Percentiles rank a stretch among this genome's conserved stretches.
Conservation (phyloP, 192 early-diverging fungal genomes). For the Chytriomyces confervae region DNA sequence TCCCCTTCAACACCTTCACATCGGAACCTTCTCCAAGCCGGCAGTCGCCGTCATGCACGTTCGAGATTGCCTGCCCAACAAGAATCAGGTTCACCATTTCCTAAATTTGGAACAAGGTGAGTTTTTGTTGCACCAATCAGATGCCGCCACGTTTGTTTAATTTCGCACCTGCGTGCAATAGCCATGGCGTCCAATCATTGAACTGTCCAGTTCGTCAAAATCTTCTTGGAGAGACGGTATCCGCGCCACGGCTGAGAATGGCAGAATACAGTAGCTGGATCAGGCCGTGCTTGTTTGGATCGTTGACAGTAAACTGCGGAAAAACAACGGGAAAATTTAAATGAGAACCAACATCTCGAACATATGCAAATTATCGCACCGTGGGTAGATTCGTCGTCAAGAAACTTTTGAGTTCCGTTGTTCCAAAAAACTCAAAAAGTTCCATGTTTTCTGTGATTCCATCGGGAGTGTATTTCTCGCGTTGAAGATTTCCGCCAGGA, state of each 20-base stretch:
- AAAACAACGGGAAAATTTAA: too few relatives aligned
- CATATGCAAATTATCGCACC: neutral
- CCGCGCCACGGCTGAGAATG: conserved; percentile 49
- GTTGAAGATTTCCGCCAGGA: conserved; percentile 12
- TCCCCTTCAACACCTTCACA: conserved; percentile 51
- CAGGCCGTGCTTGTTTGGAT: conserved; percentile 41
- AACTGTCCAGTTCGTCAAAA: conserved; percentile 51
- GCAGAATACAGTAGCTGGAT: conserved; percentile 57
- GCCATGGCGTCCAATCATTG: conserved; percentile 56
- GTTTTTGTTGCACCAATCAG: neutral
- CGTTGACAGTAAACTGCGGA: conserved; percentile 34
- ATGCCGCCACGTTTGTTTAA: neutral
- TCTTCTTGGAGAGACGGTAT: conserved; percentile 49
- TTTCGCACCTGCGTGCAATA: conserved; percentile 60
- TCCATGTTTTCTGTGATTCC: conserved; percentile 47
- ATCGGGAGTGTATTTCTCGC: conserved; percentile 33
- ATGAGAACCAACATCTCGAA: neutral
- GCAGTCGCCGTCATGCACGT: conserved; percentile 57
- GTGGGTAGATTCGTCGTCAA: conserved; percentile 8
- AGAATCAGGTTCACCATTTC: conserved; percentile 61
- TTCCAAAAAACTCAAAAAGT: conserved; percentile 41
- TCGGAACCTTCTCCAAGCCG: conserved; percentile 43
- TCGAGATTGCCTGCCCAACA: conserved; percentile 54
- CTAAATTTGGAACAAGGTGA: conserved; percentile 16
- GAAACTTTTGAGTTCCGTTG: conserved; percentile 7